Conservation (phyloP, 768 basidiomycete genomes). For the Suillus decipiens region DNA sequence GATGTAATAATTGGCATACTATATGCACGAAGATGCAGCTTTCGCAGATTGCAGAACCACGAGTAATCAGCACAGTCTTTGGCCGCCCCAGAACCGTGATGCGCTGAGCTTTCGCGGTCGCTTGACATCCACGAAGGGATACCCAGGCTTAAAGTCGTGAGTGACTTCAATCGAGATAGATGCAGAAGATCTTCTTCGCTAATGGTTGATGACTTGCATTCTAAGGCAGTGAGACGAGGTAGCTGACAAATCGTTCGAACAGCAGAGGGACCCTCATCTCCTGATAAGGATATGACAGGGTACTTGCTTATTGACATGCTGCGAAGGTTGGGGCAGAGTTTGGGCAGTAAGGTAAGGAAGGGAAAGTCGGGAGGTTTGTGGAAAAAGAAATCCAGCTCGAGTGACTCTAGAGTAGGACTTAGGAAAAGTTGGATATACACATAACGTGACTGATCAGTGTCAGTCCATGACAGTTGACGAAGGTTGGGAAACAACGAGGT, state of each 20-base stretch:
- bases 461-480: constrained; percentile 2
- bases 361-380: constrained; percentile 6
- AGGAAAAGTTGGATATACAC: constrained; percentile 3
- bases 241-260: not conserved
- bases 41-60: constrained; percentile 2
- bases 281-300: not conserved
- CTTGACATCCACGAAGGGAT: constrained; percentile 3
- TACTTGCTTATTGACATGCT: constrained; percentile 6
- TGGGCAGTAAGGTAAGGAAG: not conserved
- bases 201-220: constrained; percentile 5
- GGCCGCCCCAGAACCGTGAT: not conserved
- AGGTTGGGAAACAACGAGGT: constrained; percentile 2
- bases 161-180: constrained; percentile 1
- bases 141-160: not conserved
- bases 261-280: constrained; percentile 1
- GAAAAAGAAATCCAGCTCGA: constrained; percentile 9
- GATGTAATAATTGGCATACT: not conserved
- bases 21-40: constrained; percentile 6
- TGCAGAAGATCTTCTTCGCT: constrained; percentile 2
- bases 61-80: not conserved
- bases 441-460: constrained; percentile 8
- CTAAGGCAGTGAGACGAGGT: constrained; percentile 2
- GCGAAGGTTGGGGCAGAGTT: constrained; percentile 5
- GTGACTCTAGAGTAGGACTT: constrained; percentile 3
- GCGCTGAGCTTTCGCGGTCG: not conserved